A percentile compares a stretch with the other conserved stretches of the same genome.
phyloP scores from a whole-genome alignment of 208 protist genomes.

The Leishmania tropica region DNA sequence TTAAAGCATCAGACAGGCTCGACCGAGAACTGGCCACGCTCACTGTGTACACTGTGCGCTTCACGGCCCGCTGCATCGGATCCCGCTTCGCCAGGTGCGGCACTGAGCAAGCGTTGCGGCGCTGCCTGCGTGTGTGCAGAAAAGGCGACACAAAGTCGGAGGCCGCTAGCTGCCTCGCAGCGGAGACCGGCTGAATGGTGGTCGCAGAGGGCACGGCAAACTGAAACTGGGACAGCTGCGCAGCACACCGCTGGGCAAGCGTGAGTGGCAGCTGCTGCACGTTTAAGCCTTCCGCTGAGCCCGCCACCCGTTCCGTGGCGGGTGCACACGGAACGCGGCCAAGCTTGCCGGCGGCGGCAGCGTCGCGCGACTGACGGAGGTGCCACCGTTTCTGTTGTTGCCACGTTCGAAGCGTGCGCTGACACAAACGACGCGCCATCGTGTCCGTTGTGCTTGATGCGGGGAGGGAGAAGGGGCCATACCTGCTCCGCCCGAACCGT shows the following conservation, averaged over 20 bases:
- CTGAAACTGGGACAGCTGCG: neutral
- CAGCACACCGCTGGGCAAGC: neutral
- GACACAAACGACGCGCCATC: neutral
- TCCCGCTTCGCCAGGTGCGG: constrained; percentile 24
- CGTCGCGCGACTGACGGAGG: neutral
- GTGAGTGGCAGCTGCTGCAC: neutral
- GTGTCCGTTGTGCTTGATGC: neutral
- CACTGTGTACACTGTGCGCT: constrained; percentile 31
- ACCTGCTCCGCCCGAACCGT: neutral
- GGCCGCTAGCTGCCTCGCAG: no score
- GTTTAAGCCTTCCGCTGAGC: neutral
- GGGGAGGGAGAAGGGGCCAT: neutral
- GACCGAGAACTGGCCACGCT: neutral
- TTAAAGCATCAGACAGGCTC: neutral
- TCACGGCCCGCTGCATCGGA: constrained; percentile 23
- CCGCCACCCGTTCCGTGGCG: neutral
- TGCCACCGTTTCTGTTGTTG: constrained; percentile 24
- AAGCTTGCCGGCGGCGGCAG: neutral
- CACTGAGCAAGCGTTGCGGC: neutral
- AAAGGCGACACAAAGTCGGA: neutral
- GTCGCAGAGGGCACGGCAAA: neutral
- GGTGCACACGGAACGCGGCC: neutral
- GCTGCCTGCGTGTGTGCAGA: neutral
- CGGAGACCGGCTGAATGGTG: no score
- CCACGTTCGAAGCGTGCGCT: constrained; percentile 18